These are phyloP conservation scores for Kwoniella sp. DNA, from an alignment of 768 basidiomycete species.

Conservation along the genomic window DNA sequence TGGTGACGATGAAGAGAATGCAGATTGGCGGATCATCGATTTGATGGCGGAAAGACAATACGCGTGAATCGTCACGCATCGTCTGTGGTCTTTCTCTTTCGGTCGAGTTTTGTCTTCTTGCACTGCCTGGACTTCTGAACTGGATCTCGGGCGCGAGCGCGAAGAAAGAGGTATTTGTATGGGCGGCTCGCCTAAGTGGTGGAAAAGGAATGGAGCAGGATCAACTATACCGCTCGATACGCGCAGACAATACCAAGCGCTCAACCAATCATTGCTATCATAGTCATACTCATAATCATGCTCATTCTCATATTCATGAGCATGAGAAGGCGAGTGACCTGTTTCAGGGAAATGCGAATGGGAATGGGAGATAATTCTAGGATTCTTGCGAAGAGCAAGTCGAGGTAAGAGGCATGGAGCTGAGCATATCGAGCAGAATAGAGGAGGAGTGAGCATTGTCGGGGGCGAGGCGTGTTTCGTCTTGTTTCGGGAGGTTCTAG, in stretches of 20 bases:
- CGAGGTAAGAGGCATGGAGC: conserved; percentile 28
- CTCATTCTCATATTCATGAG: too few species aligned
- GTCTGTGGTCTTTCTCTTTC: not conserved
- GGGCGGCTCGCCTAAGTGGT: not conserved
- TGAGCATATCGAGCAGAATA: conserved; percentile 35
- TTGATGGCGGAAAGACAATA: conserved; percentile 26
- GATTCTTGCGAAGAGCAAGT: too few species aligned
- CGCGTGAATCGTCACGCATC: conserved; percentile 23
- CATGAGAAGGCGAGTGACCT: too few species aligned
- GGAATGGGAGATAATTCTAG: too few species aligned
- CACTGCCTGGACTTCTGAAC: too few species aligned
- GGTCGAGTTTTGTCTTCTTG: not conserved
- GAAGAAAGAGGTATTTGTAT: not conserved
- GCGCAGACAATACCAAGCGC: conserved; percentile 9
- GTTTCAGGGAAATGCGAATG: too few species aligned
- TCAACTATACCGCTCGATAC: conserved; percentile 7
- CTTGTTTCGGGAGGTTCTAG: too few species aligned
- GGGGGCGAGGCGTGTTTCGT: too few species aligned
- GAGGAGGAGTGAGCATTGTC: conserved; percentile 4
- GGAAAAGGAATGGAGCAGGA: conserved; percentile 3
- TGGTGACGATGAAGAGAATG: conserved; percentile 1
- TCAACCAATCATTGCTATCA: conserved; percentile 8
- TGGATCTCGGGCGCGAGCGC: not conserved
- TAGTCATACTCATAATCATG: not conserved
- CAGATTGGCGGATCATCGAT: conserved; percentile 9